Evolutionary conservation across 176 grass and related monocot species (phyloP).

Genomic region (Musa beccarii): DNA sequence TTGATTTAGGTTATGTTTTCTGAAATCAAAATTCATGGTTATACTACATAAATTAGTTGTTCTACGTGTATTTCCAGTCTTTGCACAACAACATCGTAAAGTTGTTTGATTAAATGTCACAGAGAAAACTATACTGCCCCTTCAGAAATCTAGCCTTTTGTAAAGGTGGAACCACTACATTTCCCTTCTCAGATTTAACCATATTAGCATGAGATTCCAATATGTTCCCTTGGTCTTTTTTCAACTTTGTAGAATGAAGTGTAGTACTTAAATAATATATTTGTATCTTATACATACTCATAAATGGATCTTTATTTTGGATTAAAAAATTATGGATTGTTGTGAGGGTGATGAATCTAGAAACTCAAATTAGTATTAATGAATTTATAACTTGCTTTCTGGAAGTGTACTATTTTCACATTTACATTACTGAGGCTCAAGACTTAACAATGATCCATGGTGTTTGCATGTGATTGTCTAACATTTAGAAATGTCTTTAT

Average conservation of each 20-base stretch:
- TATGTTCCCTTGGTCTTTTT: neutral
- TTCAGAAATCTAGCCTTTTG: neutral
- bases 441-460: too few relatives aligned
- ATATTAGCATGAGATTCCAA: neutral
- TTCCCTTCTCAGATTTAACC: neutral
- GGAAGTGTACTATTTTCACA: too few relatives aligned
- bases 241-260: neutral
- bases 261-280: too few relatives aligned
- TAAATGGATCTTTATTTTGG: too few relatives aligned
- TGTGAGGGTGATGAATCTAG: too few relatives aligned
- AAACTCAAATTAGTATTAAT: too few relatives aligned
- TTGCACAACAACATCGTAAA: neutral
- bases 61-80: neutral
- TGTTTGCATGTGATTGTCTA: too few relatives aligned
- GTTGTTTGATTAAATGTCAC: neutral
- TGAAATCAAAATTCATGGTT: neutral
- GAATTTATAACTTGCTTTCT: too few relatives aligned
- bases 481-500: too few relatives aligned
- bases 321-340: too few relatives aligned
- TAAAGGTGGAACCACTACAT: neutral
- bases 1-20: neutral
- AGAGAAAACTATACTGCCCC: neutral
- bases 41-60: neutral
- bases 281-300: too few relatives aligned
- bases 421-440: too few relatives aligned